These are phyloP conservation scores for Phytophthora podocarpi DNA, from an alignment of 352 stramenopile species.

Conservation along the genomic window DNA sequence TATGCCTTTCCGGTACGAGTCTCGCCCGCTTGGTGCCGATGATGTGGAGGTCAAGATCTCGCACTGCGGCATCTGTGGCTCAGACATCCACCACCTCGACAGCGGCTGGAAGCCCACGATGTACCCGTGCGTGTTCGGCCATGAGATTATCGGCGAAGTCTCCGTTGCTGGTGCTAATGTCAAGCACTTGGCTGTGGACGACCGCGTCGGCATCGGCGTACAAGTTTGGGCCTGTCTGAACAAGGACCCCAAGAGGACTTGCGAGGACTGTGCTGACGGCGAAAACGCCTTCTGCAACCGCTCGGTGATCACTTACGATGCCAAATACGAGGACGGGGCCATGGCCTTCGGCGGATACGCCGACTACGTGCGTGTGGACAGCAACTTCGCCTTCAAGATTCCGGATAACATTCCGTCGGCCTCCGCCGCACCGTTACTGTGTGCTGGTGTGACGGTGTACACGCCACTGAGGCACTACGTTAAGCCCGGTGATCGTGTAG, in stretches of 20 bases:
- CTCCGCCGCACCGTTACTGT: conserved; percentile 70
- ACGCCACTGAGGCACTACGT: conserved; percentile 64
- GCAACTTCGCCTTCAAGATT: conserved; percentile 77
- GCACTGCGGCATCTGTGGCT: conserved; percentile 66
- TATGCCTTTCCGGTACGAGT: conserved; percentile 42
- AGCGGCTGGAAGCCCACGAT: conserved; percentile 45
- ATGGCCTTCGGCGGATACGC: conserved; percentile 69
- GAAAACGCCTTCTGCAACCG: conserved; percentile 77
- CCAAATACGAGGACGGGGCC: conserved; percentile 51
- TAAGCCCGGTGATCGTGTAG: conserved; percentile 59
- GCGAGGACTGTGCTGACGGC: conserved; percentile 63
- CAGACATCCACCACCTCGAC: conserved; percentile 59
- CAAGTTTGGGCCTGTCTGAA: conserved; percentile 74
- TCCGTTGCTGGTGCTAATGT: conserved; percentile 50
- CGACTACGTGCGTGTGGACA: conserved; percentile 63
- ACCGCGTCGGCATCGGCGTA: conserved; percentile 83
- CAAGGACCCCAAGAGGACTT: conserved; percentile 53
- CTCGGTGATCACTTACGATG: conserved; percentile 58
- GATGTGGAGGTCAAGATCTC: conserved; percentile 72
- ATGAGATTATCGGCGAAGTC: conserved; percentile 70
- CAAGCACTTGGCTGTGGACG: conserved; percentile 66
- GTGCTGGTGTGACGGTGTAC: conserved; percentile 82
- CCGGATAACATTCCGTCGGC: conserved; percentile 67
- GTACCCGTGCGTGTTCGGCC: conserved; percentile 58
- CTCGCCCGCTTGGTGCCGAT: conserved; percentile 43